Evolutionary conservation across 2,329 filamentous ascomycete species (phyloP).

Genomic region (Trichoderma pleuroti): DNA sequence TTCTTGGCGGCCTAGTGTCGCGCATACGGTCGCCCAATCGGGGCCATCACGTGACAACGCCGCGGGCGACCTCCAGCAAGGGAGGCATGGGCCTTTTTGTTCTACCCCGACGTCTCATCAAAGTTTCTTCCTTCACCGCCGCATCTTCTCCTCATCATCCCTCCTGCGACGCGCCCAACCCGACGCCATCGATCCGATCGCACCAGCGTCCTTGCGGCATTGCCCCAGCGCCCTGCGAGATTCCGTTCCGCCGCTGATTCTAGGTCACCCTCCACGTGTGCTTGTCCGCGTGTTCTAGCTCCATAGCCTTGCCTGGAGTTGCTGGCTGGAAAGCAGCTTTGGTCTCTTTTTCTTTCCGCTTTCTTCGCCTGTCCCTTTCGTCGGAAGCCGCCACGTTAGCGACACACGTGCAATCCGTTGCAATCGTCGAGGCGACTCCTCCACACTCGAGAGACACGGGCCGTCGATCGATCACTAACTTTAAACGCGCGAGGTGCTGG

Average conservation of each 20-base stretch:
- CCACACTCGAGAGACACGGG: not conserved
- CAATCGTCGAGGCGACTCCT: not conserved
- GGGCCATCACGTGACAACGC: constrained; percentile 5
- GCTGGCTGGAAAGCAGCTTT: not conserved
- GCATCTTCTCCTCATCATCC: not conserved
- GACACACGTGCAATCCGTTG: not conserved
- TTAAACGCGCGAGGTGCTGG: constrained; percentile 6
- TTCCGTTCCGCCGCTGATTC: constrained; percentile 1
- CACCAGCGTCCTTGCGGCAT: not conserved
- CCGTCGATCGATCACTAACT: not conserved
- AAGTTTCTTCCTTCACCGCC: constrained; percentile 14
- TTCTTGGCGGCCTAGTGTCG: constrained; percentile 3
- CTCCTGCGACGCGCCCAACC: constrained; percentile 13
- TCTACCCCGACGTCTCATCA: constrained; percentile 3
- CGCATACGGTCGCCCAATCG: constrained; percentile 2
- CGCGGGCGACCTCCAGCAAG: not conserved
- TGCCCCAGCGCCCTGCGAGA: not conserved
- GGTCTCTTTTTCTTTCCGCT: not conserved
- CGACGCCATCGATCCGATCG: constrained; percentile 12
- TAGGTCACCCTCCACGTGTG: constrained; percentile 4
- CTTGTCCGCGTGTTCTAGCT: not conserved
- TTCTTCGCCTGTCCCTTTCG: not conserved
- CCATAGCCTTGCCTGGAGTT: not conserved
- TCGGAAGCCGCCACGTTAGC: not conserved
- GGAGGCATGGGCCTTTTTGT: constrained; percentile 11